Evolutionary conservation across 352 stramenopile genomes (phyloP), one percentile per base, ranked within the genome.

Genomic region (Globisporangium spinosum): DNA sequence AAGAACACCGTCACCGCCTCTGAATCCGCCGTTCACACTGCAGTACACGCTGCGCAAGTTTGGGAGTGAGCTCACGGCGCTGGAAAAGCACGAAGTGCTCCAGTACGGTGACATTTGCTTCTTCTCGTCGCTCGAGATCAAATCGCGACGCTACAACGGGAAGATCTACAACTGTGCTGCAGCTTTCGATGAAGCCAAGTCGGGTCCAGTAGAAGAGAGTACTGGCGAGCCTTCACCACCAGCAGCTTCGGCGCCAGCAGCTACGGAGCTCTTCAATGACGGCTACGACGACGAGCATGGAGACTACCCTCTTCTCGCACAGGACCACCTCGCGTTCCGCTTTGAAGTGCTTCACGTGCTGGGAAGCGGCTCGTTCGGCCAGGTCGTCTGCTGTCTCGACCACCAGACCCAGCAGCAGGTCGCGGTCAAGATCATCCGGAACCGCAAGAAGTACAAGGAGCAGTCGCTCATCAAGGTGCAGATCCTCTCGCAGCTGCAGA

Each of bases 401-500:
- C 85, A 92, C 53, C 67, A 85, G 67, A 93, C 82, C 8, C 76
- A 93, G 49, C 73, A 82, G 47, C 89, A 97, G 17, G 95, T 99
- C 1, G 96, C 96, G 0, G 91, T 98, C 67, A 99, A 99, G 80
- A 98, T 99, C 68, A 98, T 99, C 59, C 98, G 98, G 75, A 99
- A 94, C 70, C 97, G 97, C 64, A 91, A 91, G 58, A 94, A 96
- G 53, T 99, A 99, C 77, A 84, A 93, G 22, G 82, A 98, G 70
- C 97, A 99, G 71, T 97, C 97, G 10, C 88, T 97, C 61, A 92
- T 96, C 23, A 97, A 99, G 71, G 98, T 99, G 70, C 83, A 97
- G 63, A 78, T 99, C 9, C 80, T 99, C 56, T 73, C 85, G 32
- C 73, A 89, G 60, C 72, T 98, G 13, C 87, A 72, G 70, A 70